Conservation (phyloP, 495 filamentous ascomycete genomes). For the Ramalina intermedia region DNA sequence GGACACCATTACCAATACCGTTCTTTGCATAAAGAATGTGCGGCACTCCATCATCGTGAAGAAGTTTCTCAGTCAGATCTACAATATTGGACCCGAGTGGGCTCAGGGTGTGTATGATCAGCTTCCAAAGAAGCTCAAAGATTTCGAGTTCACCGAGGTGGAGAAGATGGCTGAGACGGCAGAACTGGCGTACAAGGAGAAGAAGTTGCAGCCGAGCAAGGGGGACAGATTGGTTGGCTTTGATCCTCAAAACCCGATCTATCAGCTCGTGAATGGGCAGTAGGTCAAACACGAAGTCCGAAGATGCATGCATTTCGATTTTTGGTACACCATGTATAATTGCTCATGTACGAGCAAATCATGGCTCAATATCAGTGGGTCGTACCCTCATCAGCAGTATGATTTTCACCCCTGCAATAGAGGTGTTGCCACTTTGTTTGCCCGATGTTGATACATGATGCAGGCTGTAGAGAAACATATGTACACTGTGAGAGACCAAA, state of each 20-base stretch:
- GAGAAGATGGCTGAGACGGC: conserved; percentile 25
- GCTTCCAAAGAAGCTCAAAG: conserved; percentile 31
- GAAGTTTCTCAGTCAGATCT: conserved; percentile 40
- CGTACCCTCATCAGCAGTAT: no score
- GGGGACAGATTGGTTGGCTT: conserved; percentile 22
- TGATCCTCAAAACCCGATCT: conserved; percentile 17
- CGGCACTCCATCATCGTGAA: conserved; percentile 15
- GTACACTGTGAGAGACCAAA: no score
- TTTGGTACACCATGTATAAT: no score
- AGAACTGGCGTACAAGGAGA: conserved; percentile 28
- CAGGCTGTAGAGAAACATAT: no score
- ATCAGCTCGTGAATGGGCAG: conserved; percentile 2
- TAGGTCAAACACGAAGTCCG: no score
- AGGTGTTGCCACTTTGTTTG: no score
- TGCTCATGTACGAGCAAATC: no score
- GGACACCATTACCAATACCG: conserved; percentile 34
- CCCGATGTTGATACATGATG: no score
- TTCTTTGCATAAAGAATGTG: conserved; percentile 20
- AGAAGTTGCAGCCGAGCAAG: conserved; percentile 27
- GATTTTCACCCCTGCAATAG: no score
- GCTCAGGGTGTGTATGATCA: conserved; percentile 31
- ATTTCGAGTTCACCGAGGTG: conserved; percentile 28
- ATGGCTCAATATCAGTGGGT: no score
- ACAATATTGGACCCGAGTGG: conserved; percentile 35
- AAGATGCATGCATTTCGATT: no score